Evolutionary conservation across 2,329 filamentous ascomycete genomes (phyloP), one percentile per base, ranked within the genome.

Genomic region (Alternaria panax): DNA sequence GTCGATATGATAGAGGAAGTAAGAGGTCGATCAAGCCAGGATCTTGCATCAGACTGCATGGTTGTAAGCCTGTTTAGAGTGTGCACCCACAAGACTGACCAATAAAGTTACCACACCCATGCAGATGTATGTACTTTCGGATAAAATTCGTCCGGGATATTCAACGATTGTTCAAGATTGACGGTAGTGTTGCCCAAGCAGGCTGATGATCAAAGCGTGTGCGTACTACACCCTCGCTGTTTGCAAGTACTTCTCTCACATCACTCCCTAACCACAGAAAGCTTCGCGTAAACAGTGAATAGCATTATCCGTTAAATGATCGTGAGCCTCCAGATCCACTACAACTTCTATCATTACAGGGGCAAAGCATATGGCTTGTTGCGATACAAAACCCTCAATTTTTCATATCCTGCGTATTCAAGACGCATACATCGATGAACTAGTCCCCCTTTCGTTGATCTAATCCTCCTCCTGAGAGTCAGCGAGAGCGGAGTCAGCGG

Each of bases 391-490:
- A 2, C 18, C 3, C 18, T 14, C 20, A 34, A 18, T 16, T 20
- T 22, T 8, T 3, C 45, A 12, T 24, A 22, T 0, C 28, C 22
- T 48, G 14, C 20, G 3, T 11, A 24, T 24, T 18, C 1, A 4
- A 22, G 11, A 7, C 2, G 3, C 8, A 24, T 34, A 6, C 25
- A 24, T 22, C 16, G 0, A 25, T 36, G 1, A 16, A 34, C 4
- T 12, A 25, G 20, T 25, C 20, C 20, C 28, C 4, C 1, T 2
- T 11, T 7, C 9, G n/a, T 38, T 20, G 1, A 52, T 62, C 46
- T 60, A 67, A 20, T 68, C 58, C 20, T 67, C 64, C 51, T 67
- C 62, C 40, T 67, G 64, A 18, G 54, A 45, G 38, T 65, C 60
- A 4, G 62, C 60, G n/a, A 63, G 55, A 20, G 59, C 64, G 28